Evolutionary conservation across 2,329 filamentous ascomycete genomes (phyloP), one percentile per base, ranked within the genome.

Genomic region (Aspergillus nomiae): DNA sequence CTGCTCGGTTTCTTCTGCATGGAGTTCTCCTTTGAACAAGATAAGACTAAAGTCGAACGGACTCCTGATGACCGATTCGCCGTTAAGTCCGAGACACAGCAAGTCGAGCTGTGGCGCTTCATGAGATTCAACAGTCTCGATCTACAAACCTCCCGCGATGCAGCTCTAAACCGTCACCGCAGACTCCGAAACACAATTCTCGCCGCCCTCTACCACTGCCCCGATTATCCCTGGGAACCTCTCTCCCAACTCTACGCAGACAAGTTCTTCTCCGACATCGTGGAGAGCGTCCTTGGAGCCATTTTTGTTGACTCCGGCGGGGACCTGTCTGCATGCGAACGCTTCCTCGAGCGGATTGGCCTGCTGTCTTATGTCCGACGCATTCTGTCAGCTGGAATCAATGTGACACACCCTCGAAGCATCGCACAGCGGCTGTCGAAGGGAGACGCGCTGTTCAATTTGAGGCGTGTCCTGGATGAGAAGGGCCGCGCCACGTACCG

Each of bases 261-360:
- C 19, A 97, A 97, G 73, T 91, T 92, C 76, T 90, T 90, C 76
- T 94, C 90, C 0, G 94, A 97, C 74, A 79, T 97, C 9, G 82
- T 97, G 11, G 94, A 98, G 79, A 86, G 87, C 36, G 74, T 96
- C 0, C 77, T 98, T 0, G 94, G 92, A 0, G 94, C 93, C 0
- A 84, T 97, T 0, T 97, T 91, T 82, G 81, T 97, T 24, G 95
- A 98, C 74, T 91, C 84, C 0, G 68, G 84, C 0, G 90, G 90
- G 0, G 83, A 85, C 1, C 73, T 92, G 16, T 80, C 80, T 0
- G 75, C 74, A 0, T 96, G 92, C 70, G 80, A 84, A 56, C 71
- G 59, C 0, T 83, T 97, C 43, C 74, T 92, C 0, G 82, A 86
- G 51, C 78, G 81, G 0, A 78, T 92, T 4, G 92, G 92, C 0